Evolutionary conservation across 208 protist genomes (phyloP), one percentile per base, ranked within the genome.

Genomic region (Phytomonas sp.): DNA sequence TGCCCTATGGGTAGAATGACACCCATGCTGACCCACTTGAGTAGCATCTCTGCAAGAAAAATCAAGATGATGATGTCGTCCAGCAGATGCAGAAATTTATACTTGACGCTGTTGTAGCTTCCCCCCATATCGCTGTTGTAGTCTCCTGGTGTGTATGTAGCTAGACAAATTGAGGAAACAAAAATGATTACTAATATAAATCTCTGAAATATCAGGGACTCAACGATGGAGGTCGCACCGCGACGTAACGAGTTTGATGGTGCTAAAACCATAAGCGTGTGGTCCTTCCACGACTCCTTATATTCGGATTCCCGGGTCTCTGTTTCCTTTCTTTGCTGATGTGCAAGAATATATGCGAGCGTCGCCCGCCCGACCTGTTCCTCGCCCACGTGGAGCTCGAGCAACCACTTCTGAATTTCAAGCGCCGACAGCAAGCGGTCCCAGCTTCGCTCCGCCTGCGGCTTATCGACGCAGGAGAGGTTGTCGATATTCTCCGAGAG

Each of bases 401-500:
- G 76, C 11, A 97, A 63, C 89, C 88, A 93, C 77, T 93, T 80
- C 73, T 97, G 90, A 69, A 93, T 63, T 79, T 95, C 81, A 30
- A 94, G 79, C 36, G 89, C 81, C 64, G 90, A 76, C 45, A 90
- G 71, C 69, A 88, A 72, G 60, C 83, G 82, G 68, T 88, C 74
- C 92, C 91, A 96, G 65, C 74, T 84, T 2, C 85, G 78, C 70
- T 93, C 87, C 49, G 34, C 49, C 60, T 81, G 69, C 49, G 85
- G 83, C 71, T 92, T 45, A 73, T 93, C 88, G 34, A 77, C 67
- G 80, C 87, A 87, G n/a, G 83, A 78, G 62, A 94, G 71, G 67
- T 88, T 85, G 66, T 96, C 88, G 64, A 94, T 87, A 6, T 84
- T 93, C 52, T 96, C 88, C 76, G 88, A 96, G 29, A 96, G 84